These are phyloP conservation scores for Aeschynomene evenia DNA, from an alignment of 306 rosid genomes.

Conservation along the genomic window DNA sequence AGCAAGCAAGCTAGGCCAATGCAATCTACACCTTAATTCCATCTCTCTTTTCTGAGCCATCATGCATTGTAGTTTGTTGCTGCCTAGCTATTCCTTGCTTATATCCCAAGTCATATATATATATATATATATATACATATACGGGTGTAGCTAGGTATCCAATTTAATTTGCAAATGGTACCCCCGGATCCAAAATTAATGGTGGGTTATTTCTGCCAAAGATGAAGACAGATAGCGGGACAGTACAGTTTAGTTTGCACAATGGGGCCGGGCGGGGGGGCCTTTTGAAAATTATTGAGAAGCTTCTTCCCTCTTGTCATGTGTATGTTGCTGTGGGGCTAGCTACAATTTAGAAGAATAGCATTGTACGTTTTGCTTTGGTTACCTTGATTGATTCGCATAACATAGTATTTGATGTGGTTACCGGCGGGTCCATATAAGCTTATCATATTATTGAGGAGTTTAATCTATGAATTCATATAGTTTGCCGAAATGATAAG, in stretches of 20 bases:
- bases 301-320: too few species aligned
- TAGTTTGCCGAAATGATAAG: too few species aligned
- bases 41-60: conserved; percentile 6
- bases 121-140: not conserved
- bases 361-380: conserved; percentile 10
- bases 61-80: not conserved
- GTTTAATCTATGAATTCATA: too few species aligned
- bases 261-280: not conserved
- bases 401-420: not conserved
- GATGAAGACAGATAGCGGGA: not conserved
- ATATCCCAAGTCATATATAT: conserved; percentile 31
- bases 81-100: conserved; percentile 34
- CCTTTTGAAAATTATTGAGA: not conserved
- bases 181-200: not conserved
- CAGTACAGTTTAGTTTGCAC: not conserved
- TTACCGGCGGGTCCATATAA: conserved; percentile 31
- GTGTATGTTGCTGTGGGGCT: conserved; percentile 29
- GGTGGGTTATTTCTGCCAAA: not conserved
- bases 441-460: too few species aligned
- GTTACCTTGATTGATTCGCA: not conserved
- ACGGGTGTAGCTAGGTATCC: not conserved
- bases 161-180: not conserved
- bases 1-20: conserved; percentile 16
- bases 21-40: not conserved
- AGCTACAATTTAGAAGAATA: conserved; percentile 13